Percentiles rank a stretch among this genome's conserved stretches.
Conservation (phyloP, 164 flowering plant genomes). For the Macadamia integrifolia region DNA sequence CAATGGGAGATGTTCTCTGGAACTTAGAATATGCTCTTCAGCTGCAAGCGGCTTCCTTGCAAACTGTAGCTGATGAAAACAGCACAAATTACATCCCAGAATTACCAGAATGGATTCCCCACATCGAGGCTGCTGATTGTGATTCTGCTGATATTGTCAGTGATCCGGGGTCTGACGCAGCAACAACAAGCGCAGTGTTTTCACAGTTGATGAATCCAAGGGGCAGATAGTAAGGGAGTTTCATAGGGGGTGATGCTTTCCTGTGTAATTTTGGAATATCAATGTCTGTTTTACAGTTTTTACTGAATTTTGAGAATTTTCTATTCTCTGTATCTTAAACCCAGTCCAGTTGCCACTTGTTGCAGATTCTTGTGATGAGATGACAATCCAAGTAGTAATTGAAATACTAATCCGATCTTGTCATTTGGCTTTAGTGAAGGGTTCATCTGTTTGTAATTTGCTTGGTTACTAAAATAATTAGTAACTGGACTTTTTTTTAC, state of each 20-base stretch:
- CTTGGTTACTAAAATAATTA: no score
- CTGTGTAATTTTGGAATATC: not conserved
- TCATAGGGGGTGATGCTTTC: not conserved
- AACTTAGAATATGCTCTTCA: conserved; percentile 53
- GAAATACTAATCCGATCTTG: no score
- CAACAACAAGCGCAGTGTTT: conserved; percentile 30
- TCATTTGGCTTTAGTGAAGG: no score
- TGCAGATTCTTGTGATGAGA: no score
- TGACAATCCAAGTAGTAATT: no score
- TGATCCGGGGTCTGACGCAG: conserved; percentile 21
- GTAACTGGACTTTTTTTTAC: no score
- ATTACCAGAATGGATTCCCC: conserved; percentile 26
- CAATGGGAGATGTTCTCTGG: conserved; percentile 55
- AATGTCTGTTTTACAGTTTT: no score
- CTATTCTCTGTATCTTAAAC: no score
- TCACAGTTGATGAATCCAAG: conserved; percentile 44
- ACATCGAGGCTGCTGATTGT: conserved; percentile 11
- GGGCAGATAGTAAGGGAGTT: conserved; percentile 29
- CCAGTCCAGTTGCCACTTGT: no score
- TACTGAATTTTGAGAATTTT: no score
- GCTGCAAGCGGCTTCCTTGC: conserved; percentile 37
- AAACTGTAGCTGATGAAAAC: conserved; percentile 22
- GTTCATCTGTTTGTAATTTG: no score
- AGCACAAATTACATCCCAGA: conserved; percentile 29
- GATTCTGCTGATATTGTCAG: conserved; percentile 12